phyloP scores from a whole-genome alignment of 768 basidiomycete species.

The Podaxis pistillaris region DNA sequence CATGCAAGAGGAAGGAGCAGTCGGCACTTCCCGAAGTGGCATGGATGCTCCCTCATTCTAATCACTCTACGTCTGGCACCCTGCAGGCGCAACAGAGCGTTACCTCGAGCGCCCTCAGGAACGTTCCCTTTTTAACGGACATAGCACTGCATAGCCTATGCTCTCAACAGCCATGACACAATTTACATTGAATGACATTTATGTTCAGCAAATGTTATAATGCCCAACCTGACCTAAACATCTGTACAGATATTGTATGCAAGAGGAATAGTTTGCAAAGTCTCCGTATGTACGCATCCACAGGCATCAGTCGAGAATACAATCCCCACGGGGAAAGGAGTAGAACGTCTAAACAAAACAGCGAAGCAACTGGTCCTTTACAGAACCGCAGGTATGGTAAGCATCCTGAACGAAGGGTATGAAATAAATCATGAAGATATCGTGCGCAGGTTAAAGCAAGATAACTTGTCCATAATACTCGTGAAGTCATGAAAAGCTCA shows the following conservation, averaged over 20 bases:
- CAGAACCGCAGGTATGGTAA: slow-evolving; percentile 1
- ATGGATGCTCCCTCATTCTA: not conserved
- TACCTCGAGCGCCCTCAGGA: not conserved
- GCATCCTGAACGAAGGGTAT: slow-evolving; percentile 4
- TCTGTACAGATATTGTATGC: slow-evolving; percentile 6
- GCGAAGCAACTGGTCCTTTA: not conserved
- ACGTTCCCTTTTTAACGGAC: not conserved
- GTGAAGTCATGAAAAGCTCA: slow-evolving; percentile 17
- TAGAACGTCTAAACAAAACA: slow-evolving; percentile 5
- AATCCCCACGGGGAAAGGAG: not conserved
- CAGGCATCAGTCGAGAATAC: not conserved
- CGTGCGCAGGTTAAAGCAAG: not conserved
- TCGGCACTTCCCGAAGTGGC: slow-evolving; percentile 17
- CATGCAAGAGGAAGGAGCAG: slow-evolving; percentile 17
- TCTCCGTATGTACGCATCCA: not conserved
- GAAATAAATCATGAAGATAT: slow-evolving; percentile 11
- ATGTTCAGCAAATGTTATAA: slow-evolving; percentile 6
- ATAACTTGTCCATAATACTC: not conserved
- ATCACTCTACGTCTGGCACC: not conserved
- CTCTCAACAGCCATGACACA: not conserved
- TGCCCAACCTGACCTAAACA: slow-evolving; percentile 1
- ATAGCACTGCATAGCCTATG: not conserved
- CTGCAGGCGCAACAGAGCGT: not conserved
- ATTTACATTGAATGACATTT: not conserved
- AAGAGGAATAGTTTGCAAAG: not conserved